Evolutionary conservation across 768 basidiomycete genomes (phyloP).

Genomic region (Trametes coccinea): DNA sequence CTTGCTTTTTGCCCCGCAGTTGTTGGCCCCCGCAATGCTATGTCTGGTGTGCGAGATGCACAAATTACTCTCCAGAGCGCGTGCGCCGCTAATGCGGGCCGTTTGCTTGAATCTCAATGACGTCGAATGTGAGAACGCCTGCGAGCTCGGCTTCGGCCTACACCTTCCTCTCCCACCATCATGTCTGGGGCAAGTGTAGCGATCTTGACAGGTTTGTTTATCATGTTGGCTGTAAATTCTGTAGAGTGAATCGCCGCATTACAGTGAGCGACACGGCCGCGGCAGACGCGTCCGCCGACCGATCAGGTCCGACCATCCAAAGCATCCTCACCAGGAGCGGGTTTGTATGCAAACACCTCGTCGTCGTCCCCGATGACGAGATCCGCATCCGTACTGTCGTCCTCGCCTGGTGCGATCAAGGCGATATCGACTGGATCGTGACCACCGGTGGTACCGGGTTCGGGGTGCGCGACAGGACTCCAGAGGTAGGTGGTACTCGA

Average conservation of each 20-base stretch:
- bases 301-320: slow-evolving; percentile 65
- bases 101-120: not conserved
- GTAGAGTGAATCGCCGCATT: too few species aligned
- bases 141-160: not conserved
- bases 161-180: slow-evolving; percentile 4
- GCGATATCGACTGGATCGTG: slow-evolving; percentile 69
- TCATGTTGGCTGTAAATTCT: not conserved
- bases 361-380: slow-evolving; percentile 68
- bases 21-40: too few species aligned
- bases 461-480: slow-evolving; percentile 76
- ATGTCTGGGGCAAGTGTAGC: slow-evolving; percentile 29
- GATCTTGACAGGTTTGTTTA: slow-evolving; percentile 32
- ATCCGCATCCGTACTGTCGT: slow-evolving; percentile 50
- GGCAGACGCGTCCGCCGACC: slow-evolving; percentile 48
- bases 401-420: slow-evolving; percentile 44
- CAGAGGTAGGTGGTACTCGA: slow-evolving; percentile 55
- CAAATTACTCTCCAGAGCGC: not conserved
- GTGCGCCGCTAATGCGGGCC: not conserved
- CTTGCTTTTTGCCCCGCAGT: too few species aligned
- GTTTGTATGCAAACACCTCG: slow-evolving; percentile 36
- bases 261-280: slow-evolving; percentile 76
- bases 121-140: not conserved
- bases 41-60: not conserved
- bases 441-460: slow-evolving; percentile 91
- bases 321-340: slow-evolving; percentile 44